Evolutionary conservation across 352 stramenopile species (phyloP), one percentile per base, ranked within the genome.

Genomic region (Hyphochytrium catenoides): DNA sequence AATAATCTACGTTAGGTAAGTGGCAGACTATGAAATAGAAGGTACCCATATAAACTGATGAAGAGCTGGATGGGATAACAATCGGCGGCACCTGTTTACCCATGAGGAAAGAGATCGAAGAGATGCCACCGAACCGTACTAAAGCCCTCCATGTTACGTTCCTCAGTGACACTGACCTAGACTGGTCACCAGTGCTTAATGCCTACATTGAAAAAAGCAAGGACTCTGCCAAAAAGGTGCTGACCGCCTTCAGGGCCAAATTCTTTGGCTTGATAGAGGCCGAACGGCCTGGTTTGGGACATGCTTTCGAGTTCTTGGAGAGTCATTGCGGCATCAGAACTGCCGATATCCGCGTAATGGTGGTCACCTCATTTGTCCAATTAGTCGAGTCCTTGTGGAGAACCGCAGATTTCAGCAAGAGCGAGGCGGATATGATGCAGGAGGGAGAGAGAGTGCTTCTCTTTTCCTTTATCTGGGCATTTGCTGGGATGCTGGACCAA

Each of bases 1-100:
- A 22, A 79, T 91, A 33, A 78, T 93, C 12, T 93, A 91, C 50
- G 73, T 92, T 16, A n/a, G n/a, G n/a, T n/a, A n/a, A n/a, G n/a
- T n/a, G n/a, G n/a, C n/a, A n/a, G n/a, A n/a, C n/a, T n/a, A n/a
- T n/a, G n/a, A n/a, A n/a, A n/a, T n/a, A n/a, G n/a, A n/a, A n/a
- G n/a, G n/a, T n/a, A n/a, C n/a, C n/a, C n/a, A n/a, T n/a, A n/a
- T n/a, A n/a, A n/a, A n/a, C n/a, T n/a, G n/a, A n/a, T n/a, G n/a
- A n/a, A n/a, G n/a, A n/a, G n/a, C n/a, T n/a, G n/a, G n/a, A n/a
- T n/a, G n/a, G n/a, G n/a, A n/a, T n/a, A n/a, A n/a, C n/a, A n/a
- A n/a, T n/a, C n/a, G n/a, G n/a, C n/a, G n/a, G n/a, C n/a, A n/a
- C n/a, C n/a, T n/a, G n/a, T n/a, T n/a, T n/a, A n/a, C n/a, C n/a